Percentiles rank a stretch among this genome's conserved stretches.
Conservation (phyloP, 345 rosid genomes). For the Heritiera fomes region DNA sequence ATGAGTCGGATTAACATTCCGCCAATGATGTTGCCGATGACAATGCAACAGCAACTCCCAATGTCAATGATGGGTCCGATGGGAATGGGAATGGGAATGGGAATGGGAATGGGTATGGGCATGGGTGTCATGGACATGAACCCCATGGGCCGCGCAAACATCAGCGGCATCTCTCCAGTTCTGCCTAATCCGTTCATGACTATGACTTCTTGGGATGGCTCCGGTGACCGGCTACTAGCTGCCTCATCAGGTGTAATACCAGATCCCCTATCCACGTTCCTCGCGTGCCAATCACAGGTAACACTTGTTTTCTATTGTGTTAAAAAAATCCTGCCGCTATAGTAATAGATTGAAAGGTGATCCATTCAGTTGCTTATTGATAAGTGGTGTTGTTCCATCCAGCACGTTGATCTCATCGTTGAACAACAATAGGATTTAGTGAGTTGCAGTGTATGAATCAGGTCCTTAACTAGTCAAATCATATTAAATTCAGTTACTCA, state of each 20-base stretch:
- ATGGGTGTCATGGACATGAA: conserved; percentile 73
- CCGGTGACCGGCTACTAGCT: conserved; percentile 42
- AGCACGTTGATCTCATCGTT: too few relatives aligned
- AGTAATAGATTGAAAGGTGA: too few relatives aligned
- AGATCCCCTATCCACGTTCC: conserved; percentile 66
- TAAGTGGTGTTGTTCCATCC: too few relatives aligned
- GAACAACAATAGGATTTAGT: too few relatives aligned
- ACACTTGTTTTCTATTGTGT: not conserved
- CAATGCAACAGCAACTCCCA: conserved; percentile 89
- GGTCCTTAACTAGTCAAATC: not conserved
- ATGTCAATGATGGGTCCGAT: conserved; percentile 77
- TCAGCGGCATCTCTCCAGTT: conserved; percentile 40
- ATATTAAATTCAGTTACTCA: not conserved
- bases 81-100: conserved; percentile 58
- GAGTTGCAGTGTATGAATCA: too few relatives aligned
- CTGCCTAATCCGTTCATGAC: conserved; percentile 65
- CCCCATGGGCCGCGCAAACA: conserved; percentile 49
- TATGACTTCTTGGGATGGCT: conserved; percentile 61
- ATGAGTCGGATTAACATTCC: conserved; percentile 75
- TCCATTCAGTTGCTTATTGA: too few relatives aligned
- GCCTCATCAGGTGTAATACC: conserved; percentile 39
- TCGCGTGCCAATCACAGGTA: conserved; percentile 79
- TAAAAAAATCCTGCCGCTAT: not conserved
- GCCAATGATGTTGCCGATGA: conserved; percentile 75
- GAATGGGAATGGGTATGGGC: conserved; percentile 39